Evolutionary conservation across 2,329 filamentous ascomycete species (phyloP), one percentile per base, ranked within the genome.

Genomic region (Cladophialophora exuberans): DNA sequence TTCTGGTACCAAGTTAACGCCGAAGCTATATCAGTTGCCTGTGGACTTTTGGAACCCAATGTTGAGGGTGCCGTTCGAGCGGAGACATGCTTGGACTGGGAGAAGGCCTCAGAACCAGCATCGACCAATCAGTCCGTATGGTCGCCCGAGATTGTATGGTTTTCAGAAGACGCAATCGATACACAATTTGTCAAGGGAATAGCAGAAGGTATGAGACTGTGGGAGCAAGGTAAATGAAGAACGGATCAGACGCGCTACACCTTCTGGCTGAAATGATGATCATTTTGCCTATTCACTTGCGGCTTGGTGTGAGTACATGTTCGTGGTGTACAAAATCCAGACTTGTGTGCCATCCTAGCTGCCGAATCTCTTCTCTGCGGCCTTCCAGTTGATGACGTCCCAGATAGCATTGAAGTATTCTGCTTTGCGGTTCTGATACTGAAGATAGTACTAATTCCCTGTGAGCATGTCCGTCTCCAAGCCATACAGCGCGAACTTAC

Each of bases 331-430:
- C 52, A 49, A 42, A 39, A 30, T 35, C 20, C 26, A 15, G 22
- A 9, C 31, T 31, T 20, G 26, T 30, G 20, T 22, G 46, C 28
- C 36, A 43, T 20, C 49, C 48, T 56, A 62, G 41, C 53, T 55
- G 38, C 28, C 33, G 39, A 65, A 90, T 62, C 90, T 84, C 80
- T 86, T 84, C 72, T 89, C 86, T 39, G 90, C 92, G 26, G 88
- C 84, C 83, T 91, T 90, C 92, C 92, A 97, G 85, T 96, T 96
- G 73, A 96, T 79, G 45, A 96, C 91, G 65, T 96, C 89, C 92
- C 92, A 96, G 72, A 96, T 88, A 56, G 90, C 90, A 67, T 83
- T 83, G 76, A 96, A 96, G 81, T 96, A 96, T 79, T 96, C 91
- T 54, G 88, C 91, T 85, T 96, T 96, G 75, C 90, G 87, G 82